Conservation (phyloP, 208 protist genomes). For the Crithidia thermophila region DNA sequence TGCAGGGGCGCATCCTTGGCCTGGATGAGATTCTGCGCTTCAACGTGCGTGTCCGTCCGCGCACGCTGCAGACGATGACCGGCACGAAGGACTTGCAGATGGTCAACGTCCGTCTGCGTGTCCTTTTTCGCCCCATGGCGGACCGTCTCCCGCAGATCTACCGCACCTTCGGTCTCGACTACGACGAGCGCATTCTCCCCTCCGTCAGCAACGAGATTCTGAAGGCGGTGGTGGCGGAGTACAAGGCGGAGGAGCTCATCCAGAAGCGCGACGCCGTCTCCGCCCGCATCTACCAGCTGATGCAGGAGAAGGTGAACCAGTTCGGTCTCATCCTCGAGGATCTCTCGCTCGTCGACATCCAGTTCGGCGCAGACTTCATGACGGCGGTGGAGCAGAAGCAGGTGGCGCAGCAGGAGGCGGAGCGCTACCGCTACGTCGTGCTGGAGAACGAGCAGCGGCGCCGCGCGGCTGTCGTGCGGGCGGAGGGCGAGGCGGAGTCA, state of each 20-base stretch:
- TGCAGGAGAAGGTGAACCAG: constrained; percentile 95
- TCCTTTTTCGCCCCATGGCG: constrained; percentile 86
- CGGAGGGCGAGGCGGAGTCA: constrained; percentile 95
- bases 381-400: constrained; percentile 97
- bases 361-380: constrained; percentile 96
- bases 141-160: constrained; percentile 91
- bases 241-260: constrained; percentile 99
- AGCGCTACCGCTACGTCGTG: constrained; percentile 96
- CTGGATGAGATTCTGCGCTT: constrained; percentile 97
- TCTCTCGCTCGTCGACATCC: constrained; percentile 97
- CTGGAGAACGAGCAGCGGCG: constrained; percentile 96
- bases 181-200: constrained; percentile 98
- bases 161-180: constrained; percentile 92
- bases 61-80: constrained; percentile 91
- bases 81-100: constrained; percentile 95
- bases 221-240: constrained; percentile 97
- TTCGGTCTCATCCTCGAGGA: constrained; percentile 98
- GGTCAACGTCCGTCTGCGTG: constrained; percentile 93
- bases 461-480: constrained; percentile 92
- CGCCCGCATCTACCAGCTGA: constrained; percentile 91
- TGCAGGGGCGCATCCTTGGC: constrained; percentile 92
- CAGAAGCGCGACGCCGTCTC: constrained; percentile 97
- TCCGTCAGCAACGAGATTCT: constrained; percentile 97
- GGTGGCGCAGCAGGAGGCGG: constrained; percentile 97
- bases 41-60: constrained; percentile 94